Evolutionary conservation across 2,329 filamentous ascomycete genomes (phyloP).

Genomic region (Arthrobotrys entomopaga): DNA sequence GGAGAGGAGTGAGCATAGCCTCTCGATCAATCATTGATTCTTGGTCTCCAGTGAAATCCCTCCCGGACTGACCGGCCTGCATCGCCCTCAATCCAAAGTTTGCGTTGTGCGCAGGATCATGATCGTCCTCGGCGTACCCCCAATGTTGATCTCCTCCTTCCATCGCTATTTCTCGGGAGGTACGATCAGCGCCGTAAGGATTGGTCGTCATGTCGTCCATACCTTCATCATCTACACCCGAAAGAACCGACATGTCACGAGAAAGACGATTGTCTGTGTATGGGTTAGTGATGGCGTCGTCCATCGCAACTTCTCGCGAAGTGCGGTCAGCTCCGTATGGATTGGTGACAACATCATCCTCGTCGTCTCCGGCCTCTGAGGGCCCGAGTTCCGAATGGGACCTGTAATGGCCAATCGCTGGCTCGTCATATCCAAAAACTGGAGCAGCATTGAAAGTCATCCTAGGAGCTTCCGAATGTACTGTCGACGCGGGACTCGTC

Average conservation of each 20-base stretch:
- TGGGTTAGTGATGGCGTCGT: conserved; percentile 57
- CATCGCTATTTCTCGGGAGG: conserved; percentile 51
- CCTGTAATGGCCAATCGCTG: conserved; percentile 74
- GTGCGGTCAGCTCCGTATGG: conserved; percentile 69
- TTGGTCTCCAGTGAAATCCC: conserved; percentile 48
- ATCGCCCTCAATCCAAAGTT: conserved; percentile 52
- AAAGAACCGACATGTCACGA: conserved; percentile 43
- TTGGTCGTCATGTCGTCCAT: conserved; percentile 80
- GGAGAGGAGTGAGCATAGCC: conserved; percentile 46
- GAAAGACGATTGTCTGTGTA: conserved; percentile 52
- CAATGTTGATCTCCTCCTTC: conserved; percentile 51
- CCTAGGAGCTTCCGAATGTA: conserved; percentile 64
- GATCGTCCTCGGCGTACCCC: conserved; percentile 50
- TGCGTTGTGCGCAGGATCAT: conserved; percentile 38
- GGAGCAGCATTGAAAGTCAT: conserved; percentile 78
- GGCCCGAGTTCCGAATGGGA: conserved; percentile 63
- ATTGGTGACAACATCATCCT: conserved; percentile 78
- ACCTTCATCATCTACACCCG: conserved; percentile 64
- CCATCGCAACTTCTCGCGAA: conserved; percentile 55
- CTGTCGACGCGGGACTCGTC: conserved; percentile 62
- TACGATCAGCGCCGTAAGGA: conserved; percentile 69
- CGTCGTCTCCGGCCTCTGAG: conserved; percentile 63
- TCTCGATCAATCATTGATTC: conserved; percentile 43
- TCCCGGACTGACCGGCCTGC: conserved; percentile 58
- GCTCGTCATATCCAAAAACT: conserved; percentile 75